Conservation (phyloP, 2,329 filamentous ascomycete species). For the Aplosporella prunicola region DNA sequence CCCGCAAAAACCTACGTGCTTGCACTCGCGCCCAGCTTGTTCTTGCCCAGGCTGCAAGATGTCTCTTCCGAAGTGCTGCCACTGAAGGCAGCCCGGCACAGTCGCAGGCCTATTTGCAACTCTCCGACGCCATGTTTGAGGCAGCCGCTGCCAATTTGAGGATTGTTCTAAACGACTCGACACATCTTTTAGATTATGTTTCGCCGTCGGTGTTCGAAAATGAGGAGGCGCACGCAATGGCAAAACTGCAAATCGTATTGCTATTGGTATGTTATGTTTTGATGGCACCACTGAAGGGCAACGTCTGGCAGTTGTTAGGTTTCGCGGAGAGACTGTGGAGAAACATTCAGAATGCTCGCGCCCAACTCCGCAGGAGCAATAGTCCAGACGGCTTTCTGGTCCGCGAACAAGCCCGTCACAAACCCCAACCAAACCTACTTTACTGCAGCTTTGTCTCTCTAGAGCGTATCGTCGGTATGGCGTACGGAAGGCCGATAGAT, state of each 20-base stretch:
- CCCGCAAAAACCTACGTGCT: constrained; percentile 5
- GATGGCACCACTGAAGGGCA: constrained; percentile 5
- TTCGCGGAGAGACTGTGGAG: constrained; percentile 9
- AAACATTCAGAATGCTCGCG: constrained; percentile 8
- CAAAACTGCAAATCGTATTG: constrained; percentile 9
- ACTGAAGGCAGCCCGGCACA: constrained; percentile 8
- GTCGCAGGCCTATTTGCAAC: constrained; percentile 9
- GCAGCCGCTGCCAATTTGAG: constrained; percentile 1
- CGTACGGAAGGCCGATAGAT: constrained; percentile 7
- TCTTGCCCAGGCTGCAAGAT: constrained; percentile 2
- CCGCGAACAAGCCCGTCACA: constrained; percentile 1
- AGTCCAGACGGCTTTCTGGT: constrained; percentile 6
- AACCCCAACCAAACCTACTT: constrained; percentile 4
- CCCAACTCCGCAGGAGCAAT: constrained; percentile 7
- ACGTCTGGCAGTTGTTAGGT: constrained; percentile 10
- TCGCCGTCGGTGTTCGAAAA: constrained; percentile 9
- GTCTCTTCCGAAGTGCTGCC: constrained; percentile 8
- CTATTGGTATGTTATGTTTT: constrained; percentile 7
- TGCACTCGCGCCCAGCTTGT: constrained; percentile 7
- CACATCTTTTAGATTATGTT: constrained; percentile 1
- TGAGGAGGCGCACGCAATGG: constrained; percentile 10
- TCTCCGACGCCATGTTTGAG: constrained; percentile 8
- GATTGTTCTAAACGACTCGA: constrained; percentile 5
- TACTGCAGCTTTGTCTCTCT: constrained; percentile 7
- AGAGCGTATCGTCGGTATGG: constrained; percentile 7